Percentiles rank a stretch among this genome's conserved stretches.
These are phyloP conservation scores for Pseudocercospora vitis DNA, from an alignment of 2,329 filamentous ascomycete genomes.

Conservation along the genomic window DNA sequence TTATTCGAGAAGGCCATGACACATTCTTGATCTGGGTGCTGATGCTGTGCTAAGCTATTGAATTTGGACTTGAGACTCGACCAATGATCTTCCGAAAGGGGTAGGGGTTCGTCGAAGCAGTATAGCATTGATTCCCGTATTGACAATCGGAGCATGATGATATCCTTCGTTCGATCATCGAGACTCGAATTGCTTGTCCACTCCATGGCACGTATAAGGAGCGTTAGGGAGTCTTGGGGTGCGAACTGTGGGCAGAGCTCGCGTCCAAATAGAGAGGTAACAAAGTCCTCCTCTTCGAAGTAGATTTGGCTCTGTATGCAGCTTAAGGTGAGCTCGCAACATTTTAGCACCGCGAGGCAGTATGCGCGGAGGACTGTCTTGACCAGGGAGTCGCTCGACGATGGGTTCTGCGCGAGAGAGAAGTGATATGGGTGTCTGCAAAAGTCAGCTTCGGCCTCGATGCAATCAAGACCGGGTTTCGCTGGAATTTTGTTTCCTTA, in stretches of 20 bases:
- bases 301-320: slow-evolving; percentile 80
- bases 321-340: slow-evolving; percentile 74
- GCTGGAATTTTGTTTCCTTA: background rate
- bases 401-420: slow-evolving; percentile 37
- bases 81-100: background rate
- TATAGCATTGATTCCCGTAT: slow-evolving; percentile 1
- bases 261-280: slow-evolving; percentile 84
- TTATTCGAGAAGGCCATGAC: slow-evolving; percentile 81
- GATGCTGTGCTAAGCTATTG: background rate
- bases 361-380: slow-evolving; percentile 75
- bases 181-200: slow-evolving; percentile 43
- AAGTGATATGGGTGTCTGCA: slow-evolving; percentile 1
- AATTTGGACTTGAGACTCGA: background rate
- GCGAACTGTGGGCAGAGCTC: slow-evolving; percentile 68
- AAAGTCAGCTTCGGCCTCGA: background rate
- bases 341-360: slow-evolving; percentile 80
- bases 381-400: slow-evolving; percentile 45
- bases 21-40: background rate
- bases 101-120: slow-evolving; percentile 4
- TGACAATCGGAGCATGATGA: background rate
- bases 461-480: slow-evolving; percentile 45
- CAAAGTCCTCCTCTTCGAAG: slow-evolving; percentile 98
- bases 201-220: slow-evolving; percentile 57
- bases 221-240: slow-evolving; percentile 54
- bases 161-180: background rate